A percentile compares a stretch with the other conserved stretches of the same genome.
phyloP scores from a whole-genome alignment of 2,329 filamentous ascomycete genomes.

The Botryotinia globosa region DNA sequence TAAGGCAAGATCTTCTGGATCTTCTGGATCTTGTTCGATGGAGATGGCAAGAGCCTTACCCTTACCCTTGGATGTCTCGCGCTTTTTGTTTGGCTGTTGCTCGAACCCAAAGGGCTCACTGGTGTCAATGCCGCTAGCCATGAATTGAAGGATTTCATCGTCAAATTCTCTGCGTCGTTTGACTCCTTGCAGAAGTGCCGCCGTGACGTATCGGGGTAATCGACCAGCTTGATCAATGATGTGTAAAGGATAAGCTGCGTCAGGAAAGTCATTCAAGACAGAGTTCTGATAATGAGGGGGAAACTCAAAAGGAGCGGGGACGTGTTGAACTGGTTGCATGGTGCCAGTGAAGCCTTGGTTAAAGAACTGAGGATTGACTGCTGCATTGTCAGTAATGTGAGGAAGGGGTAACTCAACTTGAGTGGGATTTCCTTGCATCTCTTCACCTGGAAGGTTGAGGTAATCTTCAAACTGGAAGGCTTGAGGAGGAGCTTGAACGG shows the following conservation, averaged over 20 bases:
- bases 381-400: not conserved
- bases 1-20: not conserved
- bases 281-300: conserved; percentile 20
- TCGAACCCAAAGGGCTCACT: not conserved
- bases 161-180: conserved; percentile 10
- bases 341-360: not conserved
- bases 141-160: not conserved
- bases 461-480: not conserved
- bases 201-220: not conserved
- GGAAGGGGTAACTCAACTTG: conserved; percentile 12
- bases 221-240: conserved; percentile 27
- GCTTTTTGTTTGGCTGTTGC: not conserved
- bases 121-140: not conserved
- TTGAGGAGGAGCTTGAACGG: not conserved
- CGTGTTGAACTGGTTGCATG: not conserved
- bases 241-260: conserved; percentile 25
- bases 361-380: not conserved
- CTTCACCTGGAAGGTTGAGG: not conserved
- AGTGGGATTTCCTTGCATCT: not conserved
- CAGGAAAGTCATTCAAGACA: conserved; percentile 27
- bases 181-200: conserved; percentile 3
- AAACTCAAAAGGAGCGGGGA: not conserved
- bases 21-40: not conserved
- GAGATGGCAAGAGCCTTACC: not conserved
- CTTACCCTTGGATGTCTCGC: not conserved